Evolutionary conservation across 371 early-diverging fungal species (phyloP), one percentile per base, ranked within the genome.

Genomic region (Mucor racemosus): DNA sequence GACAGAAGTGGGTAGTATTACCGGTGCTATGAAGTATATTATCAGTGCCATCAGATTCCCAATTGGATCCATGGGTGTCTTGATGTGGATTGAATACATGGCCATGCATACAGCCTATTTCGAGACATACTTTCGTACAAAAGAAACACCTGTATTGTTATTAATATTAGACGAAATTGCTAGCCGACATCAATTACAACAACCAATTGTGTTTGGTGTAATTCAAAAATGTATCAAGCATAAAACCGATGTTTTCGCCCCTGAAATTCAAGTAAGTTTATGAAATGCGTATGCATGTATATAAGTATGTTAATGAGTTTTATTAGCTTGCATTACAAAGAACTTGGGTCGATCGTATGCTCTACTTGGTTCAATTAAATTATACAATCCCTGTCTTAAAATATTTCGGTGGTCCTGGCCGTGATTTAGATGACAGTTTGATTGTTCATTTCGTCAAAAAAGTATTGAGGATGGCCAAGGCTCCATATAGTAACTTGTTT

Each of bases 161-260:
- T 65, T 89, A 14, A 59, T 92, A 40, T 73, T 92, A 31, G 92
- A 92, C 64, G 92, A 86, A 70, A 89, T 91, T 68, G 89, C 90
- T 0, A 79, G 76, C 56, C 75, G 81, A 48, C 91, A 91, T 65
- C 89, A 89, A 35, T 48, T 89, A 31, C 88, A 89, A 48, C 88
- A 85, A 62, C 81, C 86, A 4, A 72, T 80, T 2, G 86, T 91
- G 15, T 89, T 91, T 71, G 70, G 77, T 11, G 83, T 85, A 7
- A 76, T 89, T 44, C 81, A 78, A 73, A 71, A 41, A 58, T 84
- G 73, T 61, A 63, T 78, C 19, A 57, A 66, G 7, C 72, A 76
- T 50, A 66, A 71, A 26, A 70, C 76, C 36, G 54, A 68, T 40
- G 78, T 74, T 10, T 77, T 87, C 68, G 85, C 83, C 33, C 88